A percentile compares a stretch with the other conserved stretches of the same genome.
Conservation (phyloP, 2,329 filamentous ascomycete genomes). For the Calonectria leucothoes region DNA sequence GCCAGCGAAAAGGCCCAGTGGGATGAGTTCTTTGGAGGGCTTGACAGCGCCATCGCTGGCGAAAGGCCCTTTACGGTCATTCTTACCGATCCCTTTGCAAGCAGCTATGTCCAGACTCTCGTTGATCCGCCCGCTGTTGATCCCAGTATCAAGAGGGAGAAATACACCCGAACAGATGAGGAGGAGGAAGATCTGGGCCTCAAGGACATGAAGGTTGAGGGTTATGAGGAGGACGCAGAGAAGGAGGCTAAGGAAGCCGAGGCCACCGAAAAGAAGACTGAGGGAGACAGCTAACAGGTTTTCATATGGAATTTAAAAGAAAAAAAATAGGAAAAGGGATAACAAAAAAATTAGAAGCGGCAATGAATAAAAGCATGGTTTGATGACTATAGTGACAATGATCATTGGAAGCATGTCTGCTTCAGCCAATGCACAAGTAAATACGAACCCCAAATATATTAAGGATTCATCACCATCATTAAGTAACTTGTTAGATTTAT, state of each 20-base stretch:
- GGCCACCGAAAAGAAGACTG: not conserved
- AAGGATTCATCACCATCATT: not conserved
- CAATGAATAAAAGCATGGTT: not conserved
- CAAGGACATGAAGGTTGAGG: constrained; percentile 91
- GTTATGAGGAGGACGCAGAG: constrained; percentile 70
- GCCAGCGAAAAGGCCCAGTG: constrained; percentile 76
- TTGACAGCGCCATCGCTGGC: constrained; percentile 84
- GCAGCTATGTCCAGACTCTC: constrained; percentile 93
- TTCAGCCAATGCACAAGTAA: not conserved
- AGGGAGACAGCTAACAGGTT: not conserved
- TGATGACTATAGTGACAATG: not conserved
- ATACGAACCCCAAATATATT: not conserved
- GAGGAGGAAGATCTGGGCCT: constrained; percentile 95
- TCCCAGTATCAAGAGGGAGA: constrained; percentile 82
- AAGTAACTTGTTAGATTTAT: too few relatives aligned
- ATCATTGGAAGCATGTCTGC: not conserved
- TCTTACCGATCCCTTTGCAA: constrained; percentile 88
- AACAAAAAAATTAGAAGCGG: not conserved
- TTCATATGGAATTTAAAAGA: not conserved
- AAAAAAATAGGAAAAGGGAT: not conserved
- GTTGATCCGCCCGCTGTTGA: constrained; percentile 78
- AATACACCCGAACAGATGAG: constrained; percentile 88
- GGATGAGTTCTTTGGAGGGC: constrained; percentile 81
- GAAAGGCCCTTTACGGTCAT: constrained; percentile 84
- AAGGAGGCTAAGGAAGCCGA: constrained; percentile 39